Base-by-base conservation (phyloP, 345 rosid genomes). In the Citrus inodora region DNA sequence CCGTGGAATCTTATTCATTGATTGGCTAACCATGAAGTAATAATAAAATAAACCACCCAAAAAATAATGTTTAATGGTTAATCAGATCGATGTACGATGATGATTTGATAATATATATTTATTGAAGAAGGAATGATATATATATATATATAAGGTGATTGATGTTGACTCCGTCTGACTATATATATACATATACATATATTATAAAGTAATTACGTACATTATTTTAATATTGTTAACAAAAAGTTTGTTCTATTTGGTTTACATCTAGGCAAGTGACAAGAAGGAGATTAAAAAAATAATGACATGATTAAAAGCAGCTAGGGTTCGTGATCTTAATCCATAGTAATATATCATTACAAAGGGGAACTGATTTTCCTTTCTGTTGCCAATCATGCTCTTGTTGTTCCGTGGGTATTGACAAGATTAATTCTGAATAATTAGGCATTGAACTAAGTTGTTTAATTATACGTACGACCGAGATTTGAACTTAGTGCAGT, bases 61-160 rank as follows among this genome's bases (percentile, higher is more conserved):
- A 66, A 8, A 51, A 9, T 51, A 25, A 71, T 19, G 59, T 4
- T 55, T 21, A 6, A 1, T 24, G 21, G 28, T 35, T 67, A 8
- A 62, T 53, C 2, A 10, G 38, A 33, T 65, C 24, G 9, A 16
- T 10, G 79, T 69, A 71, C 62, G 69, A 74, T 62, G 82, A 78
- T 75, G 80, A 78, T 75, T 73, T 33, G 2, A 48, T 71, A 51
- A 67, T 58, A 55, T 53, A 48, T 17, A 30, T 4, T 19, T 2
- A 27, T 16, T 21, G 22, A 60, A 4, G 7, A 67, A 74, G 60
- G 60, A 63, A 46, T 42, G 70, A 56, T 55, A 11, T 11, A 3
- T 42, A 42, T 33, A 33, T 33, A 33, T 33, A 9, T 10, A 32
- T 32, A 11, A 13, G 48, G 14, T 30, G 32, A 48, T 22, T 48